Base-by-base conservation (phyloP, 192 early-diverging fungal genomes). In the Allomyces arbusculus region DNA sequence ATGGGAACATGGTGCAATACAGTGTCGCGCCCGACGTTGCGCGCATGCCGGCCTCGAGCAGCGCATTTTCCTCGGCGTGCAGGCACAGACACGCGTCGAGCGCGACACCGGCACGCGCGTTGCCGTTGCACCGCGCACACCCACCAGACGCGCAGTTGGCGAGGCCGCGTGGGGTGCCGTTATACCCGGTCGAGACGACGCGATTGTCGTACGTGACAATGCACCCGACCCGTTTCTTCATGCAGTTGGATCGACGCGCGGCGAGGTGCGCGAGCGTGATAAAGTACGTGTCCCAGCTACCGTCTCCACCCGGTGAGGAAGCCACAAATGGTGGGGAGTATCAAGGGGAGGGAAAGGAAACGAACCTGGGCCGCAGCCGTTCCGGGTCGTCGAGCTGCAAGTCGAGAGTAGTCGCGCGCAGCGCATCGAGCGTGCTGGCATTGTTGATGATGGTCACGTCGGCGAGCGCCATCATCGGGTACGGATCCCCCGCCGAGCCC, bases 131-230 rank as follows among this genome's bases (percentile, higher is more conserved):
- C 45, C 94, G 76, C 24, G 75, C 78, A 72, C 96, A 99, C 0
- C 96, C 96, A 9, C 94, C 93, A 45, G 94, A 86, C 67, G 87
- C 92, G 72, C 96, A 99, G 71, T 99, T 99, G 58, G 76, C 72
- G 22, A 99, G 71, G 5, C 91, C 89, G 67, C 87, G 80, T 23
- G 96, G 95, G 7, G 94, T 97, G 1, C 96, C 96, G 69, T 99
- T 99, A 74, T 99, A 99, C n/a, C 96, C 96, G 19, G 94, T 97
- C 3, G 94, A 87, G 61, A 99, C 88, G 26, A 99, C 88, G 61
- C 90, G 79, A 44, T 74, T 80, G 63, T 97, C 86, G 64, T 87
- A 88, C 22, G 91, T 89, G 23, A 97, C 72, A 16, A 99, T 91
- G 73, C 89, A 91, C 1, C 97, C 97, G 12, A 99, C 97, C 33